A percentile compares a stretch with the other conserved stretches of the same genome.
Conservation (phyloP, 2,329 filamentous ascomycete species). For the Leptographium lundbergii region DNA sequence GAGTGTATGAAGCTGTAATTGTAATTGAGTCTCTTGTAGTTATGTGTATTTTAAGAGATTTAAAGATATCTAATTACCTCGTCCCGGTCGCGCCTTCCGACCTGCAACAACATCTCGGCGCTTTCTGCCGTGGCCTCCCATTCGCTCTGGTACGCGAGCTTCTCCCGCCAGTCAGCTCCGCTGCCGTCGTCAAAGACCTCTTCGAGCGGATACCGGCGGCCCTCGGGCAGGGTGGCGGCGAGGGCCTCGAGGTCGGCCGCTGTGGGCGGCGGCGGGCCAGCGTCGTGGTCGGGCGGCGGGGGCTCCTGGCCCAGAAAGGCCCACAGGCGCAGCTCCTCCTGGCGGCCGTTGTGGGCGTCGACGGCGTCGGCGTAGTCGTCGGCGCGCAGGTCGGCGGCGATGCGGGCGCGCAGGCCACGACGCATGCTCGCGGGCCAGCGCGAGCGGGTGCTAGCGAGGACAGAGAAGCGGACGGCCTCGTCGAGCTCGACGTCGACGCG, state of each 20-base stretch:
- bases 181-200: slow-evolving; percentile 21
- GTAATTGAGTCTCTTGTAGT: too few relatives aligned
- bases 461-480: slow-evolving; percentile 30
- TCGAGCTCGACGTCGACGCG: slow-evolving; percentile 21
- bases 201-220: slow-evolving; percentile 17
- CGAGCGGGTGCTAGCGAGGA: slow-evolving; percentile 26
- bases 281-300: slow-evolving; percentile 13
- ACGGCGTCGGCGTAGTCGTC: slow-evolving; percentile 30
- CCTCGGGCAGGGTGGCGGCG: not conserved
- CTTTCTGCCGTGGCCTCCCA: slow-evolving; percentile 24
- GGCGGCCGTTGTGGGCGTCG: slow-evolving; percentile 26
- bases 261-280: slow-evolving; percentile 9
- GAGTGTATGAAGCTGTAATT: not conserved
- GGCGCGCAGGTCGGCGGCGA: slow-evolving; percentile 27
- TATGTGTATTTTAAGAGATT: too few relatives aligned
- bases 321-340: slow-evolving; percentile 35
- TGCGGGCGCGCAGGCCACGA: slow-evolving; percentile 23
- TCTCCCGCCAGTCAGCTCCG: slow-evolving; percentile 24
- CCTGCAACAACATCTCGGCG: not conserved
- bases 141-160: slow-evolving; percentile 23
- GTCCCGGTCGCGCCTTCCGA: not conserved
- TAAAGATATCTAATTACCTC: too few relatives aligned
- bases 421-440: slow-evolving; percentile 8
- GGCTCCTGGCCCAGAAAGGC: slow-evolving; percentile 26
- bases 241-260: too few relatives aligned